Base-by-base conservation (phyloP, 495 filamentous ascomycete genomes). In the Aspergillus saccharolyticus region DNA sequence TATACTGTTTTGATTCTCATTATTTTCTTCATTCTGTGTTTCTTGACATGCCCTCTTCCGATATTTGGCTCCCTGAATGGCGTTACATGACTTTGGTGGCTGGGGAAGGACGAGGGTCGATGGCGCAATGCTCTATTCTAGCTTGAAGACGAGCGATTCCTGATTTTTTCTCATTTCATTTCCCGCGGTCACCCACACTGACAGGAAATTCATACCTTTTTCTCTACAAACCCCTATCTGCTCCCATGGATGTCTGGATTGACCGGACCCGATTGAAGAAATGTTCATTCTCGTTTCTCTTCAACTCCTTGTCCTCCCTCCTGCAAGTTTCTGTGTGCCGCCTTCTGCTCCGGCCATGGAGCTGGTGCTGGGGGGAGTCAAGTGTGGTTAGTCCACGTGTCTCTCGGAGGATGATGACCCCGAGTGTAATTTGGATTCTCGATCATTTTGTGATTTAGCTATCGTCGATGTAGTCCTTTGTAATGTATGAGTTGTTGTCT, bases 51-150 rank as follows among this genome's bases (percentile, higher is more conserved):
- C 62, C 58, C 54, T 33, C 52, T 52, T 57, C 58, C 43, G 22
- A 16, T 46, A 51, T 60, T 62, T 58, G 39, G 33, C 47, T 61
- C 42, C 48, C 20, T 56, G 57, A 54, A 54, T 44, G 61, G 66
- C 63, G 61, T 63, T 68, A 52, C 56, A 42, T 66, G 57, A 50
- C 14, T 18, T 50, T 17, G 60, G 60, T 52, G 59, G 44, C 47
- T 51, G 59, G 53, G 56, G 59, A 63, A 54, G 60, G 56, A 62
- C 51, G 61, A 62, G 46, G 66, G 63, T 21, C 55, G 63, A 65
- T 59, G 60, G 66, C 66, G 60, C 63, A 61, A 56, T 62, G 50
- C 58, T 56, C 54, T 57, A 46, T 54, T 55, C 56, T 60, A 51
- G 50, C 30, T 42, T 44, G 54, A 58, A 53, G 56, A 65, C 52